Conservation (phyloP, 2,329 filamentous ascomycete species). For the Colletotrichum filicis region DNA sequence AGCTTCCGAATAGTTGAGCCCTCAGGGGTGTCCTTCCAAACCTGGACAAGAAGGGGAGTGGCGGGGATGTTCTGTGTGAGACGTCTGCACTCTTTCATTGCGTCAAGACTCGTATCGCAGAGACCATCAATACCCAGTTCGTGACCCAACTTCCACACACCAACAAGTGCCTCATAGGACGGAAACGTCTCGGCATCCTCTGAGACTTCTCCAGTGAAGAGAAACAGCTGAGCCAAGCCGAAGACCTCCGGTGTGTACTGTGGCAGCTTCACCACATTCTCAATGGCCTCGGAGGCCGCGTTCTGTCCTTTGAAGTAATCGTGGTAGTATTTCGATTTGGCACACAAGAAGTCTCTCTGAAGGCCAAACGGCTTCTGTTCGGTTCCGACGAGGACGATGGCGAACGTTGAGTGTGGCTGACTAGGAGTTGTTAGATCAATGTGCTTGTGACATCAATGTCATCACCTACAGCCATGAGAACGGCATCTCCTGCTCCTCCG, state of each 20-base stretch:
- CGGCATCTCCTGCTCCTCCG: conserved; percentile 1
- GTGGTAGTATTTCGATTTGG: conserved; percentile 60
- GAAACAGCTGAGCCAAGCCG: conserved; percentile 64
- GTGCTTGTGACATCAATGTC: background rate
- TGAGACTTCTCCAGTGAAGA: conserved; percentile 63
- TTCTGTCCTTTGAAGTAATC: conserved; percentile 52
- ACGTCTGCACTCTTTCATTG: conserved; percentile 66
- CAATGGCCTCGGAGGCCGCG: conserved; percentile 51
- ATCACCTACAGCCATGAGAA: conserved; percentile 53
- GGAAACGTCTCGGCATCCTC: conserved; percentile 54
- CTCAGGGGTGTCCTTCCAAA: conserved; percentile 71
- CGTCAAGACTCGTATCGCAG: conserved; percentile 65
- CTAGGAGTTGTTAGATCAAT: conserved; percentile 45
- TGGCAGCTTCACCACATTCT: conserved; percentile 62
- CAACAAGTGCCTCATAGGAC: conserved; percentile 64
- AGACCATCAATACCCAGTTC: conserved; percentile 64
- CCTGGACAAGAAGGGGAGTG: conserved; percentile 67
- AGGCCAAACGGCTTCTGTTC: conserved; percentile 66
- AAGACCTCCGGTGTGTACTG: conserved; percentile 62
- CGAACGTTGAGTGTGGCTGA: conserved; percentile 65
- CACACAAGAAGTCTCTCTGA: conserved; percentile 68
- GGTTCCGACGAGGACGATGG: conserved; percentile 64
- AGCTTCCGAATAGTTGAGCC: conserved; percentile 69
- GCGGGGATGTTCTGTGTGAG: conserved; percentile 66
- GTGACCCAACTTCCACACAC: conserved; percentile 67